Base-by-base conservation (phyloP, 1,139 yeast genomes). In the Tardiomyces digboiensis region DNA sequence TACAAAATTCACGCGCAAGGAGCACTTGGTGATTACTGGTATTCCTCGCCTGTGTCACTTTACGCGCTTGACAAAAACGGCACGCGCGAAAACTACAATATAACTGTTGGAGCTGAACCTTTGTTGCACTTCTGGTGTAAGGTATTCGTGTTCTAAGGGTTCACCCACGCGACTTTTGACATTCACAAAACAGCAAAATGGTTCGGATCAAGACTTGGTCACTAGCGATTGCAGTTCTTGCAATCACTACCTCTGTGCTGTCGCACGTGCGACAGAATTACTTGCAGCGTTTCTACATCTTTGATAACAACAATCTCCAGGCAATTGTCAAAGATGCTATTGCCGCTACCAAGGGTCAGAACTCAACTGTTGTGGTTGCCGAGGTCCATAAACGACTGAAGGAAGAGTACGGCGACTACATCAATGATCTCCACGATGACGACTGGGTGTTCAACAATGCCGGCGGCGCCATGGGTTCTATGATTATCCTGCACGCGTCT, bases 381-480 rank as follows among this genome's bases (percentile, higher is more conserved):
- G 33, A 26, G 14, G 33, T 26, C 16, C 33, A 26, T 8, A n/a
- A 16, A n/a, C 33, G 33, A 8, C 64, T 91, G 52, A 72, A 80
- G 54, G 71, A 65, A 1, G 76, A 71, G 45, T 91, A 89, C 60
- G 86, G 87, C 19, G 76, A 78, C 20, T 61, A 75, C 52, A 76
- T 88, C 64, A 85, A 83, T 61, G 79, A 77, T 49, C 71, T 82
- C 55, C 76, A 80, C 59, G 72, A 73, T 46, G 82, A 84, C 42
- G 91, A 88, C 55, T 91, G 97, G 97, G 81, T 91, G 44, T 89
- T 81, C 76, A 91, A 89, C 74, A 88, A 87, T 58, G 98, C 98
- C 7, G 98, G 98, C 45, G 95, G 96, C 53, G 97, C 98, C 45
- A 91, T 91, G 98, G 98, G 98, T 21, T 79, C 88, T 47, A 89